These are phyloP conservation scores for Pulveroboletus sp. DNA, from an alignment of 768 basidiomycete genomes.

Conservation along the genomic window DNA sequence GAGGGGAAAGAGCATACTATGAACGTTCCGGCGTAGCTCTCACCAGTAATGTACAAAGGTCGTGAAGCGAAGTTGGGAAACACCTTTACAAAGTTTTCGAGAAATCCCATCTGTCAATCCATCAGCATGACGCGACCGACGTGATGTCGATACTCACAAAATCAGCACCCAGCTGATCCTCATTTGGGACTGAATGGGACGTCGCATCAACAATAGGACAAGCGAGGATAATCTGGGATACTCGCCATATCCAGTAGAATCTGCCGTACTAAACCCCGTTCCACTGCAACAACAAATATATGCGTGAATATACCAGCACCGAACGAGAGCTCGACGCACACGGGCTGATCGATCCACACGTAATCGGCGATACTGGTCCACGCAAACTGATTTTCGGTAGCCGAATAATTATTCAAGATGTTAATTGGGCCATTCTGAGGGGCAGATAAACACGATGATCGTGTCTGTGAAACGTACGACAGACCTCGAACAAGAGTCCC, in stretches of 20 bases:
- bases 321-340: constrained; percentile 27
- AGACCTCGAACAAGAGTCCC: constrained; percentile 59
- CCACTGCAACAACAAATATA: constrained; percentile 20
- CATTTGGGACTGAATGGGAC: neutral
- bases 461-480: constrained; percentile 8
- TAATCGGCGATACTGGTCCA: constrained; percentile 55
- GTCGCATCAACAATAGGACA: neutral
- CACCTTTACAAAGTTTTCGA: constrained; percentile 67
- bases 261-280: neutral
- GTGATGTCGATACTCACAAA: neutral
- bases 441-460: neutral
- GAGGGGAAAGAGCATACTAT: constrained; percentile 41
- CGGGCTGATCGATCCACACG: constrained; percentile 74
- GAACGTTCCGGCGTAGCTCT: constrained; percentile 71
- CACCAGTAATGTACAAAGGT: constrained; percentile 68
- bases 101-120: constrained; percentile 57
- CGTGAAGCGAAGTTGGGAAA: constrained; percentile 66
- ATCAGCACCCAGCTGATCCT: neutral
- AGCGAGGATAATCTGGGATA: too few relatives aligned
- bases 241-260: neutral
- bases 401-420: constrained; percentile 47
- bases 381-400: constrained; percentile 48
- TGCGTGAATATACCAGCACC: too few relatives aligned
- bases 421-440: constrained; percentile 65
- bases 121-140: neutral